Base-by-base conservation (phyloP, 2,329 filamentous ascomycete genomes). In the Cryphonectria parasitica region DNA sequence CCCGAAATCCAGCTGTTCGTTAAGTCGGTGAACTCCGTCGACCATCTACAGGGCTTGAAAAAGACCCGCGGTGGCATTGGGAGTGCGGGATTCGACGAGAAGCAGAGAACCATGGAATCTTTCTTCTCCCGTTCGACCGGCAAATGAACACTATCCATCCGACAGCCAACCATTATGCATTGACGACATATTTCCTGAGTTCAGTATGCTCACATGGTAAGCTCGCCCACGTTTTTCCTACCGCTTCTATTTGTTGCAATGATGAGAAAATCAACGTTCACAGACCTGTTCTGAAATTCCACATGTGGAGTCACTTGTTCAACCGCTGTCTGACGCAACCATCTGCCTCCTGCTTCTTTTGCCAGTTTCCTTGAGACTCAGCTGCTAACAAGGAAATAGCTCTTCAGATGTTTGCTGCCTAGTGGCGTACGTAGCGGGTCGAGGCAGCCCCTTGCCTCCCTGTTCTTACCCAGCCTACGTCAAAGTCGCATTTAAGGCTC, bases 31-130 rank as follows among this genome's bases (percentile, higher is more conserved):
- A 95, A 97, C 77, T 88, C 87, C 72, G 86, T 88, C 71, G 86
- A 88, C 4, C 95, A 98, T 80, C 86, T 97, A 2, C 81, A 83
- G 61, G 89, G 90, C 39, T 82, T 97, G 70, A 95, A 91, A 78
- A 92, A 93, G 79, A 95, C 93, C 11, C 85, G 91, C 34, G 93
- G 93, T 41, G 94, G 94, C 3, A 92, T 97, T 69, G 94, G 94
- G 68, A 96, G 91, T 75, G 86, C 92, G 54, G 86, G 87, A 69
- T 90, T 93, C 77, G 94, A 98, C 78, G 85, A 88, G 15, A 89
- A 86, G 63, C 95, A 97, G 79, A 90, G 87, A 77, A 93, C 87
- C 25, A 87, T 98, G 75, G 89, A 93, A 62, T 87, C 87, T 0
- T 97, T 96, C 82, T 95, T 97, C 80, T 73, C 69, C 1, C 76